These are phyloP conservation scores for Xylaria cubensis DNA, from an alignment of 495 filamentous ascomycete species.

Conservation along the genomic window DNA sequence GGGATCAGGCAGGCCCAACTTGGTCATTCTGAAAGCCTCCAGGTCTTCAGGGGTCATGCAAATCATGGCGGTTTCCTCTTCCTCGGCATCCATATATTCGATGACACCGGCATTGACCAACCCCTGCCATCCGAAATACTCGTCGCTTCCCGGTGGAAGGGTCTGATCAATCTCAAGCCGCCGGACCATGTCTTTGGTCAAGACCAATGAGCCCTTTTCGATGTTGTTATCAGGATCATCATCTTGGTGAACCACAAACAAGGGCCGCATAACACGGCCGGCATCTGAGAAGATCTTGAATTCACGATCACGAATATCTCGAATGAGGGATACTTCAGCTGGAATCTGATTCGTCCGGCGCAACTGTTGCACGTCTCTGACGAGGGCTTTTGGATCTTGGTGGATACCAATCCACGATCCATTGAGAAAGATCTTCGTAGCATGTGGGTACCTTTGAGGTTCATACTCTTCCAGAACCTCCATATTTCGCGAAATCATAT, in stretches of 20 bases:
- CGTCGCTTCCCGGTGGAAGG: slow-evolving; percentile 62
- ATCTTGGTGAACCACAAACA: slow-evolving; percentile 77
- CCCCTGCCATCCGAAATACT: slow-evolving; percentile 85
- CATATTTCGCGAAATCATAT: slow-evolving; percentile 94
- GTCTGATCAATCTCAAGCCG: slow-evolving; percentile 64
- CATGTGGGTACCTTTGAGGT: slow-evolving; percentile 82
- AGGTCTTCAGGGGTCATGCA: slow-evolving; percentile 97
- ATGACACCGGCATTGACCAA: slow-evolving; percentile 81
- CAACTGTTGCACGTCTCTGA: slow-evolving; percentile 75
- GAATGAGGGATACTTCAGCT: slow-evolving; percentile 88
- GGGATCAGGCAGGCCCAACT: slow-evolving; percentile 45
- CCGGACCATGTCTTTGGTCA: slow-evolving; percentile 82
- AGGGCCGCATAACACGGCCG: slow-evolving; percentile 87
- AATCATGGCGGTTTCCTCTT: slow-evolving; percentile 99
- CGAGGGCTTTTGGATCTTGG: slow-evolving; percentile 79
- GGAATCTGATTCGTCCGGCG: slow-evolving; percentile 79
- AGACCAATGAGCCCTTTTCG: slow-evolving; percentile 76
- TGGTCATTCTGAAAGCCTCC: slow-evolving; percentile 64
- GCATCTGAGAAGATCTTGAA: slow-evolving; percentile 99
- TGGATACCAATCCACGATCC: slow-evolving; percentile 97
- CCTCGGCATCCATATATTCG: slow-evolving; percentile 96
- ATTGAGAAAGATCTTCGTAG: slow-evolving; percentile 97
- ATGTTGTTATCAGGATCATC: slow-evolving; percentile 74
- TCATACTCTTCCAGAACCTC: slow-evolving; percentile 97
- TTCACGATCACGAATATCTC: slow-evolving; percentile 94